Conservation (phyloP, 352 stramenopile species). For the Phytophthora litchii region DNA sequence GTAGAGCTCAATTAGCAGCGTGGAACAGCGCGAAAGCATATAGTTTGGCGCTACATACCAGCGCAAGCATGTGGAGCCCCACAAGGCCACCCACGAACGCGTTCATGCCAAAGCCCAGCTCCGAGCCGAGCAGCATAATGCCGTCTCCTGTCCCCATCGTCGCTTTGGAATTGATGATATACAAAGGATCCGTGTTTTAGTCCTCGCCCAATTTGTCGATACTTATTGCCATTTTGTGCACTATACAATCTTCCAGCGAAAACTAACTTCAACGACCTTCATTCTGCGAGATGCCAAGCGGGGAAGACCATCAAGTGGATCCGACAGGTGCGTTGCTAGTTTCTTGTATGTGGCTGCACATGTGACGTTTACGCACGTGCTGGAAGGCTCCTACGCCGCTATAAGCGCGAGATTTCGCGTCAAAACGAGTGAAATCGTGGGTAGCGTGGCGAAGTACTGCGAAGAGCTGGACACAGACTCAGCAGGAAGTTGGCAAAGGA, state of each 20-base stretch:
- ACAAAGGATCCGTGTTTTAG: slow-evolving; percentile 6
- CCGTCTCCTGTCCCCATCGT: slow-evolving; percentile 17
- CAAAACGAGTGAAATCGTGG: slow-evolving; percentile 20
- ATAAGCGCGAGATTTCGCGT: slow-evolving; percentile 10
- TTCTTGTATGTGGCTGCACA: neutral
- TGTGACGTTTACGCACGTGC: neutral
- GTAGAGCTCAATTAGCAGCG: slow-evolving; percentile 5
- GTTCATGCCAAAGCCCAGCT: slow-evolving; percentile 64
- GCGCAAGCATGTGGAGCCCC: slow-evolving; percentile 70
- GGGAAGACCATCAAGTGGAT: neutral
- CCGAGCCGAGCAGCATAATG: slow-evolving; percentile 42
- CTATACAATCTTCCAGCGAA: slow-evolving; percentile 3
- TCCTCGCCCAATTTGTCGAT: slow-evolving; percentile 2
- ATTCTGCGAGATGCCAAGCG: slow-evolving; percentile 28
- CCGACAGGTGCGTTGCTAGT: slow-evolving; percentile 5
- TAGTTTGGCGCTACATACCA: slow-evolving; percentile 38
- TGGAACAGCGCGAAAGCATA: neutral
- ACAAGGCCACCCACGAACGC: slow-evolving; percentile 72
- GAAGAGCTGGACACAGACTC: slow-evolving; percentile 7
- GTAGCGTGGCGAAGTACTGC: slow-evolving; percentile 9
- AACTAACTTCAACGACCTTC: slow-evolving; percentile 34
- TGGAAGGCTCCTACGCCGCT: neutral
- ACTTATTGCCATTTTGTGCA: slow-evolving; percentile 1
- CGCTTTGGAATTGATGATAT: slow-evolving; percentile 1
- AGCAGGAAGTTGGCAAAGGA: neutral